Evolutionary conservation across 2,329 filamentous ascomycete genomes (phyloP).

Genomic region (Botrytis fabae): DNA sequence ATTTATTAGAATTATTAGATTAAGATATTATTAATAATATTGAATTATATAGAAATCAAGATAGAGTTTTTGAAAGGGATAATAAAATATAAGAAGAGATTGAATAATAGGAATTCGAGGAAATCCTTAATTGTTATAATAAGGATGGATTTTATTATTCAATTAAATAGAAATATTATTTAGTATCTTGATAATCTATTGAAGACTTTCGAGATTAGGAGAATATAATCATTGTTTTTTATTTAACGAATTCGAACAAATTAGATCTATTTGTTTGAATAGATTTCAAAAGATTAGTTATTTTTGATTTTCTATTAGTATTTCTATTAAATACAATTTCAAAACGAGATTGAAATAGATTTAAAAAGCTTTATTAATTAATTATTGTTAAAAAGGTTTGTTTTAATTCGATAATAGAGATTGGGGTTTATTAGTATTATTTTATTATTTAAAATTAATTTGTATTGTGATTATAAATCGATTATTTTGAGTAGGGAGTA

Average conservation of each 20-base stretch:
- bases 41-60: not conserved
- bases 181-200: not conserved
- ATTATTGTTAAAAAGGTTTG: not conserved
- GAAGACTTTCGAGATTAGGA: not conserved
- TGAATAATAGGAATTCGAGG: not conserved
- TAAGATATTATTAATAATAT: not conserved
- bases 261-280: not conserved
- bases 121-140: not conserved
- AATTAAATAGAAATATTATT: not conserved
- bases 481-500: not conserved
- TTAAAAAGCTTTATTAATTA: not conserved
- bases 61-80: not conserved
- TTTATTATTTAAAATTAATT: not conserved
- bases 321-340: no score
- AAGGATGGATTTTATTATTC: not conserved
- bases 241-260: not conserved
- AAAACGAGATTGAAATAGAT: no score
- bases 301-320: no score
- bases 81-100: not conserved
- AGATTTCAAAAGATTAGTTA: not conserved
- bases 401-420: not conserved
- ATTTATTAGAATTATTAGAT: not conserved
- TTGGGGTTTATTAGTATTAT: not conserved
- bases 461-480: not conserved
- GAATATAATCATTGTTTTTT: not conserved